Conservation (phyloP, 2,329 filamentous ascomycete species). For the Colletotrichum orbiculare region DNA sequence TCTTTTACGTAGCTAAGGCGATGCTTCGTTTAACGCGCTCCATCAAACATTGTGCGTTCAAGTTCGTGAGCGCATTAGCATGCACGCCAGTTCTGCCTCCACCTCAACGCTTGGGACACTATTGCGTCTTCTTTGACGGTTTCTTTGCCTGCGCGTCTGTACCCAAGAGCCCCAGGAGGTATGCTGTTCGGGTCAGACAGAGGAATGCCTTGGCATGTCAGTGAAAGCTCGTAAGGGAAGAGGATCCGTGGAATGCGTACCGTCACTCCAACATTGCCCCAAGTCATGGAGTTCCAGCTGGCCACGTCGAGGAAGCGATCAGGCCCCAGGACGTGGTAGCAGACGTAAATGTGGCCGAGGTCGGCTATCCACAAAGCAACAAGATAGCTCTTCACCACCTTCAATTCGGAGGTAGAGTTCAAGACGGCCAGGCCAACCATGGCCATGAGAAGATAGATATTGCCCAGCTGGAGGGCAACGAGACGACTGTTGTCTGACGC, state of each 20-base stretch:
- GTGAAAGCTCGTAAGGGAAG: not conserved
- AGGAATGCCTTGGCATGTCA: conserved; percentile 42
- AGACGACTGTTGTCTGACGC: conserved; percentile 61
- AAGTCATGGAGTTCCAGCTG: conserved; percentile 77
- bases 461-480: conserved; percentile 76
- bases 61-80: too few species aligned
- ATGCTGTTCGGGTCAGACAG: conserved; percentile 45
- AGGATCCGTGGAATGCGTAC: conserved; percentile 49
- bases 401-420: conserved; percentile 71
- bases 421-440: conserved; percentile 73
- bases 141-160: conserved; percentile 37
- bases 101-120: not conserved
- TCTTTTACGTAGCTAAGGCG: too few species aligned
- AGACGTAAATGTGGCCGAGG: conserved; percentile 73
- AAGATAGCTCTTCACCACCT: conserved; percentile 75
- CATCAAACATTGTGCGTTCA: too few species aligned
- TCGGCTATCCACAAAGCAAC: conserved; percentile 74
- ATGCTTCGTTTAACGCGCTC: too few species aligned
- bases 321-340: conserved; percentile 66
- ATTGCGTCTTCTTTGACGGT: conserved; percentile 24
- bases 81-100: too few species aligned
- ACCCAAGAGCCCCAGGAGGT: conserved; percentile 47
- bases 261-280: conserved; percentile 77
- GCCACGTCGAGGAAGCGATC: conserved; percentile 62
- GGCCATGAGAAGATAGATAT: conserved; percentile 74